Base-by-base conservation (phyloP, 441 rosid genomes). In the Erodium texanum region DNA sequence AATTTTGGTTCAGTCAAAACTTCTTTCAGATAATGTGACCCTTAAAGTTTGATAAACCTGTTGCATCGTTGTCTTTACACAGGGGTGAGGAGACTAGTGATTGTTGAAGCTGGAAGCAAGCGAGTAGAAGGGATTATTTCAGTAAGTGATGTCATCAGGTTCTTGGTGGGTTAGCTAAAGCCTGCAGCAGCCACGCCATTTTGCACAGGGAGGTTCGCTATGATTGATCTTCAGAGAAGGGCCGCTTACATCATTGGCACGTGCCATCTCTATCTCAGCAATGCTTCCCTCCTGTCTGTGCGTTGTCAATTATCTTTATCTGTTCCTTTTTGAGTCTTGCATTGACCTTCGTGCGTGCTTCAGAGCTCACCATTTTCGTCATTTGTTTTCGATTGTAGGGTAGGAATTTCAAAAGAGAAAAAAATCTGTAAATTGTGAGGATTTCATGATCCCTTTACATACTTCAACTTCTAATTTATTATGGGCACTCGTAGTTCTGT, bases 21-120 rank as follows among this genome's bases (percentile, higher is more conserved):
- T 34, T 34, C 9, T 34, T 34, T 34, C 38, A 34, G 38, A 34
- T 34, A 34, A 34, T 34, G 38, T 7, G 8, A 34, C 38, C 38
- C 8, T 34, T 3, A 34, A 32, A 32, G 38, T 34, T 34, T 34
- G 1, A 34, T 34, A 7, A 34, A 34, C 38, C 38, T 7, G 38
- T 7, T 34, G 38, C 38, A 34, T 56, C 4, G 24, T 10, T 56
- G 10, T 19, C 18, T 19, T 56, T 73, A 73, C 79, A 83, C 79
- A 83, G 87, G 87, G 65, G 81, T 79, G 45, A 70, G 87, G 70
- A 81, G 85, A 66, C 77, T 84, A 61, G 76, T 84, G 18, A 78
- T 84, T 29, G 84, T 84, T 20, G 87, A 84, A 74, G 84, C 87
- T 18, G 87, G 85, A 32, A 84, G 85, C 68, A 84, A 84, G 70